Conservation (phyloP, 2,329 filamentous ascomycete species). For the Bertia moriformis region DNA sequence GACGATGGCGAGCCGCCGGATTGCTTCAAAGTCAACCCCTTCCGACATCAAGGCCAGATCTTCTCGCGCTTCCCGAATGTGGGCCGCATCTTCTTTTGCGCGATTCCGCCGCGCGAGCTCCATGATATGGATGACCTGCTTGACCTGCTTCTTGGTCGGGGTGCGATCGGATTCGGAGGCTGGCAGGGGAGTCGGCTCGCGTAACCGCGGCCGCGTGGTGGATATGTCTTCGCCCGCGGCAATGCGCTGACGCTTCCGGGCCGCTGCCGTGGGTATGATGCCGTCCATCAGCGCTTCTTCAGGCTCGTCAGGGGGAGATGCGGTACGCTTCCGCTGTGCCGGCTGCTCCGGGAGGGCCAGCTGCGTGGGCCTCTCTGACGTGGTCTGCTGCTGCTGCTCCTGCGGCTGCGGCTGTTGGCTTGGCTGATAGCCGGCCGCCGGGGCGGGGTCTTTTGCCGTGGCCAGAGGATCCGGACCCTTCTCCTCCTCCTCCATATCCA, state of each 20-base stretch:
- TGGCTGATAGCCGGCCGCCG: no score
- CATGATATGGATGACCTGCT: slow-evolving; percentile 44
- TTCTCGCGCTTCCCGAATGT: slow-evolving; percentile 34
- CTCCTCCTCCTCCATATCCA: slow-evolving; percentile 15
- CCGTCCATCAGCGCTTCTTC: slow-evolving; percentile 57
- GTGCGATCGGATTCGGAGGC: slow-evolving; percentile 10
- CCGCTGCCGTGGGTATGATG: slow-evolving; percentile 62
- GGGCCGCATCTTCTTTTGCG: slow-evolving; percentile 53
- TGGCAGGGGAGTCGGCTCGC: slow-evolving; percentile 8
- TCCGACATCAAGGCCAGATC: slow-evolving; percentile 35
- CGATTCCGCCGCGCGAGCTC: slow-evolving; percentile 47
- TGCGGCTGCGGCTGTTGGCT: slow-evolving; percentile 1
- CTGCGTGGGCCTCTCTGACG: slow-evolving; percentile 1
- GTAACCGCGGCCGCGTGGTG: slow-evolving; percentile 20
- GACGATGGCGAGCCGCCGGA: slow-evolving; percentile 61
- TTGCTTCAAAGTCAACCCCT: slow-evolving; percentile 54
- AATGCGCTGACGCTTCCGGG: slow-evolving; percentile 64
- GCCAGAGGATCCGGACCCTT: slow-evolving; percentile 3
- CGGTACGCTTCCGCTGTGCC: slow-evolving; percentile 28
- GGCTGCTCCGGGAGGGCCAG: no score
- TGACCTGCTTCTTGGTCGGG: slow-evolving; percentile 27
- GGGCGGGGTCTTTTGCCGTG: slow-evolving; percentile 21
- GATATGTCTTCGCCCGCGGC: slow-evolving; percentile 39
- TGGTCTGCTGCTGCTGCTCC: slow-evolving; percentile 6
- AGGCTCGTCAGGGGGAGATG: slow-evolving; percentile 24